Evolutionary conservation across 345 rosid species (phyloP).

Genomic region (Citrus australasica): DNA sequence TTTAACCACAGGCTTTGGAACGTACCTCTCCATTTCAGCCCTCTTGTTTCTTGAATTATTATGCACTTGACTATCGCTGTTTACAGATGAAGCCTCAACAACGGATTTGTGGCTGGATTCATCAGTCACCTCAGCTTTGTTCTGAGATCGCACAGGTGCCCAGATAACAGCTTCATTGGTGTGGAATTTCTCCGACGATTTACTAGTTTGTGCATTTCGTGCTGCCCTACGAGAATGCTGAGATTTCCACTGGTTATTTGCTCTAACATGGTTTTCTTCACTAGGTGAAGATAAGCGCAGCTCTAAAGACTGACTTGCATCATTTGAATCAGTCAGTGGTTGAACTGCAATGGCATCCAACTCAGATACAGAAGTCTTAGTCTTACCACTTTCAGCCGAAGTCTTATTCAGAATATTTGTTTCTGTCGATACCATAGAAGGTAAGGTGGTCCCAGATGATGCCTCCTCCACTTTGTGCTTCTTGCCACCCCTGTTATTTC

Average conservation of each 20-base stretch:
- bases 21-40: conserved; percentile 86
- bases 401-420: conserved; percentile 18
- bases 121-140: conserved; percentile 51
- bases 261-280: conserved; percentile 52
- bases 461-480: conserved; percentile 61
- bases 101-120: conserved; percentile 38
- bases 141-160: conserved; percentile 79
- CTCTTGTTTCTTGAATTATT: conserved; percentile 67
- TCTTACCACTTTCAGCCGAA: conserved; percentile 35
- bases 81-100: conserved; percentile 40
- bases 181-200: conserved; percentile 51
- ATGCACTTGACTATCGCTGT: conserved; percentile 53
- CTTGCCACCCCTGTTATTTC: conserved; percentile 52
- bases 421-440: conserved; percentile 34
- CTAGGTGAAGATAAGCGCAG: conserved; percentile 36
- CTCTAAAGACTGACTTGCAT: conserved; percentile 45
- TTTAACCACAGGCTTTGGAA: conserved; percentile 85
- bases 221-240: conserved; percentile 60
- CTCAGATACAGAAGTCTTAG: conserved; percentile 39
- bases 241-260: conserved; percentile 58
- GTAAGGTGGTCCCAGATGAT: conserved; percentile 26
- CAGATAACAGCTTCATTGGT: conserved; percentile 62
- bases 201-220: conserved; percentile 47
- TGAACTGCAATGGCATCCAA: conserved; percentile 24
- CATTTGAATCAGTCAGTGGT: conserved; percentile 32